Evolutionary conservation across 2,329 filamentous ascomycete genomes (phyloP).

Genomic region (Fusarium metavorans): DNA sequence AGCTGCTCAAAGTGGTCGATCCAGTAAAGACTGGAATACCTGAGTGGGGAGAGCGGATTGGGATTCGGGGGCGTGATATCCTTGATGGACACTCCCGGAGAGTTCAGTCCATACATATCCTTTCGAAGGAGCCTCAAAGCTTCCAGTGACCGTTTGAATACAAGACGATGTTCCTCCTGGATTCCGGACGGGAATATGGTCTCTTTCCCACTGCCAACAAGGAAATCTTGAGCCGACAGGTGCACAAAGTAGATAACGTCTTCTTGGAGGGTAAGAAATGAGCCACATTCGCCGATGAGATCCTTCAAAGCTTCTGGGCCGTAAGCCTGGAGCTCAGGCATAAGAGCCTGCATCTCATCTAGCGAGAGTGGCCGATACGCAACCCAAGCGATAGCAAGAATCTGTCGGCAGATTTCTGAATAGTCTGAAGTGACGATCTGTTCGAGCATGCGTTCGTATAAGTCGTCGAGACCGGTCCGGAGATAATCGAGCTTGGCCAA

Average conservation of each 20-base stretch:
- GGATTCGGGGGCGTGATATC: conserved; percentile 11
- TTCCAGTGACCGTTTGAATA: conserved; percentile 52
- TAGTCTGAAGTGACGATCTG: conserved; percentile 47
- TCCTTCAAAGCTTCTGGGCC: conserved; percentile 36
- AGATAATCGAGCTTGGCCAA: conserved; percentile 38
- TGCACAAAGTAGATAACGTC: conserved; percentile 53
- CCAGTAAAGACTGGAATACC: conserved; percentile 1
- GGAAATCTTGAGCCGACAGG: conserved; percentile 57
- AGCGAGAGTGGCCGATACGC: conserved; percentile 53
- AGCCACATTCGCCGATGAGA: conserved; percentile 52
- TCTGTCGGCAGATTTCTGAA: conserved; percentile 45
- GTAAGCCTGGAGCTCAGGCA: conserved; percentile 4
- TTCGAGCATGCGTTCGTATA: conserved; percentile 55
- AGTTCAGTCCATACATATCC: conserved; percentile 51
- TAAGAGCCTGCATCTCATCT: conserved; percentile 47
- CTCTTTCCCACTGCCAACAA: conserved; percentile 43
- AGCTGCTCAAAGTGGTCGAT: neutral
- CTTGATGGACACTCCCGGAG: conserved; percentile 16
- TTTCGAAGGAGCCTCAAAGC: conserved; percentile 47
- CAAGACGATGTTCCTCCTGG: conserved; percentile 42
- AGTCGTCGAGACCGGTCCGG: conserved; percentile 47
- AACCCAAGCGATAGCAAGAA: conserved; percentile 49
- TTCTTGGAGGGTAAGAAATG: conserved; percentile 52
- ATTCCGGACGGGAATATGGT: conserved; percentile 48
- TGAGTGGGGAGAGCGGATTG: neutral